Conservation (phyloP, 208 protist genomes). For the Plasmodiophora brassicae region DNA sequence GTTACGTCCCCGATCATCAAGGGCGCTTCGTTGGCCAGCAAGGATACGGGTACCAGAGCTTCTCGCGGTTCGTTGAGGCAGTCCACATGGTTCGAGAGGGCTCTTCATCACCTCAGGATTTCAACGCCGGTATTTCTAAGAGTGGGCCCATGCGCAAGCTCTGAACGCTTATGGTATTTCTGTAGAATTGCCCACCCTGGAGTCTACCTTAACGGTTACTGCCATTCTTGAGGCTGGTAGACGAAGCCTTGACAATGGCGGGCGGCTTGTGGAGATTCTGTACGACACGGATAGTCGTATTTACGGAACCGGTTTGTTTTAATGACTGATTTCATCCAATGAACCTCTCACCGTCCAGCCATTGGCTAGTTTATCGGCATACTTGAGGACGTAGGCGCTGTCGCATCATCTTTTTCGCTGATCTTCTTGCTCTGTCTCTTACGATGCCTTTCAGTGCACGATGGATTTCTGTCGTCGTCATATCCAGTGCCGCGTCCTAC, state of each 20-base stretch:
- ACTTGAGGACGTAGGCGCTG: no score
- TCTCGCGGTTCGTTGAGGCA: slow-evolving; percentile 47
- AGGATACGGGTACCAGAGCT: slow-evolving; percentile 49
- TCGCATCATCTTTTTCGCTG: no score
- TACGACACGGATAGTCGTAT: no score
- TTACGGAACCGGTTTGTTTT: no score
- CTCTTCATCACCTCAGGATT: not conserved
- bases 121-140: slow-evolving; percentile 25
- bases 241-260: not conserved
- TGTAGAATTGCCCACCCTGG: no score
- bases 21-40: slow-evolving; percentile 42
- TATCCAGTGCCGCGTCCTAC: no score
- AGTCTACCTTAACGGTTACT: not conserved
- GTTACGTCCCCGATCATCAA: slow-evolving; percentile 42
- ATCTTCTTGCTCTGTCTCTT: no score
- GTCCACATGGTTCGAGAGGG: not conserved
- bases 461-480: no score
- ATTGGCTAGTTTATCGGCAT: no score
- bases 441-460: no score
- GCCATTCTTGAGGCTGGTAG: not conserved
- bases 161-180: slow-evolving; percentile 21
- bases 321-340: no score
- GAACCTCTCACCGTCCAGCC: no score
- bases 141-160: not conserved
- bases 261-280: not conserved